These are phyloP conservation scores for Brassica carinata DNA, from an alignment of 345 rosid species.

Conservation along the genomic window DNA sequence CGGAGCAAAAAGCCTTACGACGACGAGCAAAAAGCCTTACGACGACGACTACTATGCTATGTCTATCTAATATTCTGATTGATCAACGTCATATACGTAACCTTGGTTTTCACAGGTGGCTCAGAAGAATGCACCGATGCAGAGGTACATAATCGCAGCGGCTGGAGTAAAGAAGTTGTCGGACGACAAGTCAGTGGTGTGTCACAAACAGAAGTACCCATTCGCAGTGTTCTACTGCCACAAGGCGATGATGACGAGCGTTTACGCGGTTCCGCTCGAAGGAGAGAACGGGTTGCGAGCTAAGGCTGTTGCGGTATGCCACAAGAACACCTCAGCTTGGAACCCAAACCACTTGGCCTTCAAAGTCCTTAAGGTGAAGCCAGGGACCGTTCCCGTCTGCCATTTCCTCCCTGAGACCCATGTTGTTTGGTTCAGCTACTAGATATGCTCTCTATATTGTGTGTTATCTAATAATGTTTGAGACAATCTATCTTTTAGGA, in stretches of 20 bases:
- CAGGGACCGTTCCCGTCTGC: slow-evolving; percentile 69
- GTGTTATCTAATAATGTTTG: slow-evolving; percentile 24
- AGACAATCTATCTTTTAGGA: slow-evolving; percentile 16
- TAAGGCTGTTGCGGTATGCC: slow-evolving; percentile 80
- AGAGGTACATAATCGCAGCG: slow-evolving; percentile 48
- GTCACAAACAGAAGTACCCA: slow-evolving; percentile 81
- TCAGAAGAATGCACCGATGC: slow-evolving; percentile 42
- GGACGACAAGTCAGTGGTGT: slow-evolving; percentile 57
- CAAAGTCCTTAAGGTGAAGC: slow-evolving; percentile 72
- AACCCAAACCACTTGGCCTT: slow-evolving; percentile 84
- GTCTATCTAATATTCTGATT: background rate
- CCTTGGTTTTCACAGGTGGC: slow-evolving; percentile 26
- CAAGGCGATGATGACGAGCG: slow-evolving; percentile 54
- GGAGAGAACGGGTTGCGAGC: slow-evolving; percentile 64
- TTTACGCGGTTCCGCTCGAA: slow-evolving; percentile 57
- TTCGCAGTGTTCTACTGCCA: slow-evolving; percentile 88
- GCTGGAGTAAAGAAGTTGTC: slow-evolving; percentile 49
- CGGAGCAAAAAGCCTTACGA: background rate
- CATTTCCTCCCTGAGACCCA: slow-evolving; percentile 86
- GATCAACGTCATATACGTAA: background rate
- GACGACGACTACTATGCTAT: background rate
- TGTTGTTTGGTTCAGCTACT: slow-evolving; percentile 60
- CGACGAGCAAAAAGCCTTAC: background rate
- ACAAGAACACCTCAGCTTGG: slow-evolving; percentile 81
- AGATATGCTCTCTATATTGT: slow-evolving; percentile 1